Evolutionary conservation across 75 land plant species (phyloP).

Genomic region (Cunninghamia lanceolata): DNA sequence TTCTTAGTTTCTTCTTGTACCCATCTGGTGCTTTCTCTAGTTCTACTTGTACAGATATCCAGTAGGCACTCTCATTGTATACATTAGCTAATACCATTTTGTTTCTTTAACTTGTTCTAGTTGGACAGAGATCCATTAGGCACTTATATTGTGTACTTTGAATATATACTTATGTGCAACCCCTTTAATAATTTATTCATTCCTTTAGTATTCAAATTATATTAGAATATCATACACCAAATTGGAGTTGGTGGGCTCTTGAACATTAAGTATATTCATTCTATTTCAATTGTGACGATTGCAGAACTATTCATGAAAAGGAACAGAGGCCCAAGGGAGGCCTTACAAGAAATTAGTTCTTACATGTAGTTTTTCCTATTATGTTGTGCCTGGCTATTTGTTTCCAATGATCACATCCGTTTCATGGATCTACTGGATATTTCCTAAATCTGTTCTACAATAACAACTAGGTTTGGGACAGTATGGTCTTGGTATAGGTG

Average conservation of each 20-base stretch:
- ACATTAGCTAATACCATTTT: too few species aligned
- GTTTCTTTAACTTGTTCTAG: too few species aligned
- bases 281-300: not conserved
- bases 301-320: slow-evolving; percentile 56
- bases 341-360: slow-evolving; percentile 20
- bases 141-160: too few species aligned
- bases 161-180: not conserved
- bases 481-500: slow-evolving; percentile 48
- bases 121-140: too few species aligned
- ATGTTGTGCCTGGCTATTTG: slow-evolving; percentile 58
- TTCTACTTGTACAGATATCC: not conserved
- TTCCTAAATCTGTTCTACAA: slow-evolving; percentile 39
- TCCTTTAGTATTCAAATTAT: not conserved
- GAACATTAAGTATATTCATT: too few species aligned
- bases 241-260: too few species aligned
- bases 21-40: too few species aligned
- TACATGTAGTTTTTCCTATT: slow-evolving; percentile 52
- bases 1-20: too few species aligned
- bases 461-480: slow-evolving; percentile 60
- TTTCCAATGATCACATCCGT: slow-evolving; percentile 46
- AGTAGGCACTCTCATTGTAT: not conserved
- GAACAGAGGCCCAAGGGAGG: slow-evolving; percentile 32
- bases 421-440: slow-evolving; percentile 56
- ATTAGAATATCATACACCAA: too few species aligned
- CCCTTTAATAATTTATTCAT: not conserved